These are phyloP conservation scores for Botryotinia globosa DNA, from an alignment of 2,329 filamentous ascomycete genomes.

Conservation along the genomic window DNA sequence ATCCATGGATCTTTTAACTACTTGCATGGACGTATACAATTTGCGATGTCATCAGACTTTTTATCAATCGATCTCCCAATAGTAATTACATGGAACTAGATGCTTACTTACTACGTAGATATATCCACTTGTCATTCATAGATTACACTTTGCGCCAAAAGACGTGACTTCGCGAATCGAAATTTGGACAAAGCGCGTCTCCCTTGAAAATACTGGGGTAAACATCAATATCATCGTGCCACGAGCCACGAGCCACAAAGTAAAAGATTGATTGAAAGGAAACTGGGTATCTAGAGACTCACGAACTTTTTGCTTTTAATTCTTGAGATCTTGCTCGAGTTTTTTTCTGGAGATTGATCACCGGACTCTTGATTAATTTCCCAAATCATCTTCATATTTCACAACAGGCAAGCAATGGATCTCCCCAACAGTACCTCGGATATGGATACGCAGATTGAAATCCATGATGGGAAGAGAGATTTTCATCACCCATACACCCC, in stretches of 20 bases:
- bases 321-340: background rate
- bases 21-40: background rate
- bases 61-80: background rate
- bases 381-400: background rate
- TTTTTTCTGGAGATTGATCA: background rate
- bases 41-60: too few species aligned
- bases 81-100: background rate
- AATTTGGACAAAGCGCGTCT: slow-evolving; percentile 6
- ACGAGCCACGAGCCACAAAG: background rate
- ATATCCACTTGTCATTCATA: background rate
- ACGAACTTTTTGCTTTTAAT: background rate
- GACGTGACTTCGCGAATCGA: slow-evolving; percentile 17
- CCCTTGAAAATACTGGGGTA: background rate
- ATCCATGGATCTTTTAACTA: background rate
- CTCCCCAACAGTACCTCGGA: background rate
- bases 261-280: background rate
- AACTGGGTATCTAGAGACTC: background rate
- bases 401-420: background rate
- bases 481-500: slow-evolving; percentile 71
- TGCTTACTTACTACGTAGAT: background rate
- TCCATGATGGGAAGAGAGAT: slow-evolving; percentile 35
- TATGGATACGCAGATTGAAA: background rate
- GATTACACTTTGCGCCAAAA: slow-evolving; percentile 16
- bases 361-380: background rate
- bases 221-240: background rate